Evolutionary conservation across 2,329 filamentous ascomycete genomes (phyloP), one percentile per base, ranked within the genome.

Genomic region (Cryphonectria nitschkei): DNA sequence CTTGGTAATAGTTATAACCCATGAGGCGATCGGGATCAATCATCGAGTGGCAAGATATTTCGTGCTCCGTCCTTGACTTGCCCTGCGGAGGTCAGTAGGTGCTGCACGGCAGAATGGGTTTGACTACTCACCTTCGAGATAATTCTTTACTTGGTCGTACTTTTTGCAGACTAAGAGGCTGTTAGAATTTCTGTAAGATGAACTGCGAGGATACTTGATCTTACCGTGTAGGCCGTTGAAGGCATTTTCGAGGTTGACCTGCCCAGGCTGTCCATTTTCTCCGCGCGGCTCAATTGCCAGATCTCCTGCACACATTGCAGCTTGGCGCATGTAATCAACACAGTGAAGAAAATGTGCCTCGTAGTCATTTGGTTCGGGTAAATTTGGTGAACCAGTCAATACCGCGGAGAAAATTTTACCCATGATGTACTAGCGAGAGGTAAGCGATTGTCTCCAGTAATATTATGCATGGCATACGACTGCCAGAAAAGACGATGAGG

Each of bases 331-430:
- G 68, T 77, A 77, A 46, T 78, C 75, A 37, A 77, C 73, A 67
- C 77, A 78, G 60, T 84, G 81, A 39, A 81, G 77, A 73, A 81
- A 82, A 72, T 83, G 82, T 68, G 72, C 69, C 70, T 79, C 74
- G 50, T 77, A 78, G 63, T 80, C 78, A 37, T 69, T 46, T 0
- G 67, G 54, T 39, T 71, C 70, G 3, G 70, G 70, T 0, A 71
- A 52, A 26, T 71, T 67, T 3, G 70, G 63, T 9, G 70, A 66
- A 1, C 69, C 64, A 2, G 76, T 75, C 32, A 80, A 72, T 26
- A 56, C 67, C 1, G 72, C 72, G 3, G 78, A 74, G 72, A 78
- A 81, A 54, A 80, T 79, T 19, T 76, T 75, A 6, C 76, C 78
- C 76, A 80, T 80, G 75, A 80, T 80, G 68, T 78, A 78, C 77